Evolutionary conservation across 495 filamentous ascomycete species (phyloP).

Genomic region (Amphirosellinia nigrospora): DNA sequence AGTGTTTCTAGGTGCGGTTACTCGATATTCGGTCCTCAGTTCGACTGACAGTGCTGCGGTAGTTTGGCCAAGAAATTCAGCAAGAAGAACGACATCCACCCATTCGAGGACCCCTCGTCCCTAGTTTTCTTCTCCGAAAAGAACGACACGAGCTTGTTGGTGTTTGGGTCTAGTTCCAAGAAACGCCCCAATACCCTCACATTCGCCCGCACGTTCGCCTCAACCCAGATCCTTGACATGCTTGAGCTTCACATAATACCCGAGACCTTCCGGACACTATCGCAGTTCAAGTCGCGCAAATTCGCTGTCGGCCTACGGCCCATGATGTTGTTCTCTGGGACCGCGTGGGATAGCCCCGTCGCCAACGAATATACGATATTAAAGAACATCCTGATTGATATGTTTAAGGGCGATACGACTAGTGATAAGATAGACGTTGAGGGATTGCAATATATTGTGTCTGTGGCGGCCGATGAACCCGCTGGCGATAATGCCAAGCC

Average conservation of each 20-base stretch:
- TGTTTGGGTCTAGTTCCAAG: constrained; percentile 84
- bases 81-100: constrained; percentile 93
- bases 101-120: constrained; percentile 86
- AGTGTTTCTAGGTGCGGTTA: neutral
- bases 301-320: constrained; percentile 84
- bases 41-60: neutral
- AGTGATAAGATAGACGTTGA: constrained; percentile 86
- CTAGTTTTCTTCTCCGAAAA: constrained; percentile 94
- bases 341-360: constrained; percentile 77
- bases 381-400: constrained; percentile 86
- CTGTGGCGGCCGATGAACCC: constrained; percentile 78
- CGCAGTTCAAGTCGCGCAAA: constrained; percentile 82
- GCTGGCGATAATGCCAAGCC: constrained; percentile 59
- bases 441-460: constrained; percentile 87
- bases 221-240: constrained; percentile 87
- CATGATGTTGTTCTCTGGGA: constrained; percentile 85
- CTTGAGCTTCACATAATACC: constrained; percentile 81
- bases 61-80: constrained; percentile 79
- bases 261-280: constrained; percentile 66
- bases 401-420: constrained; percentile 73
- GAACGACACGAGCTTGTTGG: constrained; percentile 81
- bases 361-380: constrained; percentile 76
- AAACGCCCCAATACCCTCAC: constrained; percentile 92
- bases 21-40: neutral
- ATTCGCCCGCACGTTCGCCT: constrained; percentile 77